Evolutionary conservation across 2,329 filamentous ascomycete genomes (phyloP).

Genomic region (Xylaria sp.): DNA sequence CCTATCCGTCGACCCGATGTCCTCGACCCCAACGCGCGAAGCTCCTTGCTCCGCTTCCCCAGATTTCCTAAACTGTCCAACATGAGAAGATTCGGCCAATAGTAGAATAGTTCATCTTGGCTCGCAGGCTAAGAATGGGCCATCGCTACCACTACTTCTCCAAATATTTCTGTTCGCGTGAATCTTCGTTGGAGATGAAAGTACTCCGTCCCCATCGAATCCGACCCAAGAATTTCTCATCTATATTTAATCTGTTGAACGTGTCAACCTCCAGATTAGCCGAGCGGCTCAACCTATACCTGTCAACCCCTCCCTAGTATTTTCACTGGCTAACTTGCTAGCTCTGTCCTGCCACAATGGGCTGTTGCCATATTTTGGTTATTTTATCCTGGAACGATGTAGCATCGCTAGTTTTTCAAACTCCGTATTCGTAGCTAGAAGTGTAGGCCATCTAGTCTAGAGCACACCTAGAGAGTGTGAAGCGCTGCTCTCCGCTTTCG

Average conservation of each 20-base stretch:
- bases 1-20: constrained; percentile 3
- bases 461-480: too few relatives aligned
- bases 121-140: constrained; percentile 22
- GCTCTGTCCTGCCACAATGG: neutral
- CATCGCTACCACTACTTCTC: neutral
- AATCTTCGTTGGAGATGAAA: neutral
- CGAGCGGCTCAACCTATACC: constrained; percentile 35
- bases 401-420: constrained; percentile 30
- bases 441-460: neutral
- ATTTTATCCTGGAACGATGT: constrained; percentile 24
- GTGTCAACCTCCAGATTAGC: constrained; percentile 41
- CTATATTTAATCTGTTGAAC: constrained; percentile 41
- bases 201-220: neutral
- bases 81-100: constrained; percentile 30
- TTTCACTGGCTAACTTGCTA: constrained; percentile 11
- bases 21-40: constrained; percentile 10
- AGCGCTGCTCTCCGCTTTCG: neutral
- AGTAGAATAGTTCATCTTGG: constrained; percentile 20
- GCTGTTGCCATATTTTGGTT: constrained; percentile 5
- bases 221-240: constrained; percentile 26
- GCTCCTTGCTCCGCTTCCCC: constrained; percentile 31
- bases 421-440: constrained; percentile 4
- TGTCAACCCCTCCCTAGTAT: constrained; percentile 15
- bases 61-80: constrained; percentile 40
- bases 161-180: neutral